phyloP scores from a whole-genome alignment of 2,329 filamentous ascomycete genomes.

The Thielaviopsis populi region DNA sequence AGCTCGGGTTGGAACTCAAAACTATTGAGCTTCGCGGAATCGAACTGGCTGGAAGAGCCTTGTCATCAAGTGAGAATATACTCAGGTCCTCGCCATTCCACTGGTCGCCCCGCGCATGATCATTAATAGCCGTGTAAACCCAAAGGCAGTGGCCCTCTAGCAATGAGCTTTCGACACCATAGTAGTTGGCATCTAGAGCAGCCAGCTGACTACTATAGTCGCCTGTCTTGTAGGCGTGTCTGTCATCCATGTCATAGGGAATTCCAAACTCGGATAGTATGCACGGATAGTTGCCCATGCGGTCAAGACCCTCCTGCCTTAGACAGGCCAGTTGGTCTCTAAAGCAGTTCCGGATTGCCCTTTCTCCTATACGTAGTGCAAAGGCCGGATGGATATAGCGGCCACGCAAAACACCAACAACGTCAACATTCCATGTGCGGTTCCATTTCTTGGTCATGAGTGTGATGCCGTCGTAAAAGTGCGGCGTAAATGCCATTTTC shows the following conservation, averaged over 20 bases:
- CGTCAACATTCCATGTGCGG: slow-evolving; percentile 89
- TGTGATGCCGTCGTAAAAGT: slow-evolving; percentile 95
- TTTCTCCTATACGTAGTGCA: slow-evolving; percentile 83
- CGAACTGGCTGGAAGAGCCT: slow-evolving; percentile 38
- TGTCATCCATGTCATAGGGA: slow-evolving; percentile 96
- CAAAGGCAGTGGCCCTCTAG: slow-evolving; percentile 81
- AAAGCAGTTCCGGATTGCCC: slow-evolving; percentile 86
- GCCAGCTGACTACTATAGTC: slow-evolving; percentile 86
- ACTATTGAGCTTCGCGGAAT: slow-evolving; percentile 23
- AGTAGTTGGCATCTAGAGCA: slow-evolving; percentile 93
- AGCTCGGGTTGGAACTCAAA: slow-evolving; percentile 12
- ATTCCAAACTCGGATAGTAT: slow-evolving; percentile 93
- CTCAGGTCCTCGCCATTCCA: slow-evolving; percentile 98
- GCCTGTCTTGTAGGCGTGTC: slow-evolving; percentile 86
- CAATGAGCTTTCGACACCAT: slow-evolving; percentile 68
- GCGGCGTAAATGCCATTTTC: slow-evolving; percentile 80
- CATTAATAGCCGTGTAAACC: slow-evolving; percentile 73
- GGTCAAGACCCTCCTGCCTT: slow-evolving; percentile 70
- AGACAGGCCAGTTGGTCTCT: slow-evolving; percentile 74
- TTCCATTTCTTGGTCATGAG: slow-evolving; percentile 99
- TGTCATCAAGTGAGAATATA: slow-evolving; percentile 75
- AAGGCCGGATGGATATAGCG: slow-evolving; percentile 80
- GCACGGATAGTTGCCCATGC: slow-evolving; percentile 77
- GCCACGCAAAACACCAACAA: slow-evolving; percentile 79
- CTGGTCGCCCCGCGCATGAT: slow-evolving; percentile 75